A percentile compares a stretch with the other conserved stretches of the same genome.
Conservation (phyloP, 2,329 filamentous ascomycete genomes). For the Septoria linicola region DNA sequence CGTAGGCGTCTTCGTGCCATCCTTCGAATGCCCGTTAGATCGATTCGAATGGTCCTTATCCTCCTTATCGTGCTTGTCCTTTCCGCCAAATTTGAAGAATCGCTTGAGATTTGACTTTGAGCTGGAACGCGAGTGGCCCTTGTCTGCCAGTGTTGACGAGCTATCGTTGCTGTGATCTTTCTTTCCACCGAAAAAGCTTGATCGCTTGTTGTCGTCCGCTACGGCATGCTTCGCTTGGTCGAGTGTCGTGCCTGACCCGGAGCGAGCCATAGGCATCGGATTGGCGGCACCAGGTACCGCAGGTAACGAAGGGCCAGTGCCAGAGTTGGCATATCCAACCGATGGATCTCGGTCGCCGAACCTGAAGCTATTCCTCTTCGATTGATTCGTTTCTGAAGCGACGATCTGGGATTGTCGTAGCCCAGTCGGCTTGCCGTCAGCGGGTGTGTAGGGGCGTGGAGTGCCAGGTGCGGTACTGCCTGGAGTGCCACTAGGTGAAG, state of each 20-base stretch:
- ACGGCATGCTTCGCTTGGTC: constrained; percentile 14
- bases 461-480: constrained; percentile 53
- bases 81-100: constrained; percentile 75
- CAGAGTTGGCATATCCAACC: constrained; percentile 46
- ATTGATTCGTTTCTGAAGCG: constrained; percentile 13
- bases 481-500: constrained; percentile 62
- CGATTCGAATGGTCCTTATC: constrained; percentile 39
- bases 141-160: constrained; percentile 39
- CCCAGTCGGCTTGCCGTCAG: constrained; percentile 68
- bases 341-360: constrained; percentile 75
- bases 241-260: constrained; percentile 33
- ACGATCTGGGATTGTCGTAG: constrained; percentile 66
- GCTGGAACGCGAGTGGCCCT: constrained; percentile 46
- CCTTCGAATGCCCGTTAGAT: constrained; percentile 26
- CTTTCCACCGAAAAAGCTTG: constrained; percentile 55
- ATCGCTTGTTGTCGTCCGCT: constrained; percentile 48
- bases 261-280: constrained; percentile 43
- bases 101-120: constrained; percentile 95
- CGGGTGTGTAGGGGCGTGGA: constrained; percentile 62
- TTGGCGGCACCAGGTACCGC: constrained; percentile 14
- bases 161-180: constrained; percentile 52
- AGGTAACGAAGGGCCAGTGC: constrained; percentile 41
- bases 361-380: constrained; percentile 68
- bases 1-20: constrained; percentile 32
- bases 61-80: constrained; percentile 62